Percentiles rank a stretch among this genome's conserved stretches.
These are phyloP conservation scores for Pelargonium myrrhifolium DNA, from an alignment of 441 rosid genomes.

Conservation along the genomic window DNA sequence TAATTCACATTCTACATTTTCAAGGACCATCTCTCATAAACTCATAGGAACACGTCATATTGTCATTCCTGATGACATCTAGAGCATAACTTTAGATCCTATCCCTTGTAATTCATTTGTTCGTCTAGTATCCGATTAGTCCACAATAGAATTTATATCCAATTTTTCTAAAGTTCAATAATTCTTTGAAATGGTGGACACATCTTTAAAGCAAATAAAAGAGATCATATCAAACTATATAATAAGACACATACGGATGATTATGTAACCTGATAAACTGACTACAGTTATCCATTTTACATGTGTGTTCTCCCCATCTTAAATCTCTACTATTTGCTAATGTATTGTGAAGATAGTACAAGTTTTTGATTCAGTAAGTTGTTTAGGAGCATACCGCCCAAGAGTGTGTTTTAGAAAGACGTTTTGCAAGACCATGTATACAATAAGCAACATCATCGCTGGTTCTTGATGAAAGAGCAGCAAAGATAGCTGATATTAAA, in stretches of 20 bases:
- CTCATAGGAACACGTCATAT: neutral
- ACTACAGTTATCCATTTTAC: neutral
- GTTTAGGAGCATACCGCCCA: conserved; percentile 31
- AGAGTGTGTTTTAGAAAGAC: conserved; percentile 35
- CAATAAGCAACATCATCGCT: conserved; percentile 30
- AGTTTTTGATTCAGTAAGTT: neutral
- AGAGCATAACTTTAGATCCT: neutral
- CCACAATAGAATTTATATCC: neutral
- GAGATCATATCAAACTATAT: neutral
- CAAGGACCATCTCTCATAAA: neutral
- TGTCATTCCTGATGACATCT: neutral
- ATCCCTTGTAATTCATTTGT: neutral
- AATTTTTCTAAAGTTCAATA: neutral
- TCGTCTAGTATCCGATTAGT: neutral
- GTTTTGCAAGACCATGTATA: conserved; percentile 31
- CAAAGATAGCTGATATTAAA: conserved; percentile 30
- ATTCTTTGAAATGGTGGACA: neutral
- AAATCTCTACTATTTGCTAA: neutral
- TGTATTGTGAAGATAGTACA: conserved; percentile 2
- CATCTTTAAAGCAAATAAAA: neutral
- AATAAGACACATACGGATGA: neutral
- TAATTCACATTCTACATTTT: neutral
- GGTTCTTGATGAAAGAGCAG: conserved; percentile 30
- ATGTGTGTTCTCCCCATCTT: neutral
- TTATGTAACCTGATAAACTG: neutral